These are phyloP conservation scores for Aspergillus ostianus DNA, from an alignment of 495 filamentous ascomycete species.

Conservation along the genomic window DNA sequence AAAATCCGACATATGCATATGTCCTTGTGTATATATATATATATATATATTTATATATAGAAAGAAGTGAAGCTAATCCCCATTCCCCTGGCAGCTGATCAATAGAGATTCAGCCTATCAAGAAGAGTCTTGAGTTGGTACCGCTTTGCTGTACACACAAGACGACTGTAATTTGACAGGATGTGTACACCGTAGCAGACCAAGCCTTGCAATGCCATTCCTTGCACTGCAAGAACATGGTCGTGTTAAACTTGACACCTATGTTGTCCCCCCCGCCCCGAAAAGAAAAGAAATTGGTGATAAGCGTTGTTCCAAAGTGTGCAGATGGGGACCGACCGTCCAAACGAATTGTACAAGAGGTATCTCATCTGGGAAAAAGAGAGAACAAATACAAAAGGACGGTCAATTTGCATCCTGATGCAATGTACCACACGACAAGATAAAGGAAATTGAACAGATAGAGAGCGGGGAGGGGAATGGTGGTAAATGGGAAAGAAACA, in stretches of 20 bases:
- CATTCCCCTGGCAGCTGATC: background rate
- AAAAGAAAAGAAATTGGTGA: background rate
- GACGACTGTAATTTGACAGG: background rate
- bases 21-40: background rate
- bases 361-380: conserved; percentile 22
- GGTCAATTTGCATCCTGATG: background rate
- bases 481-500: background rate
- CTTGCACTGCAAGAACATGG: background rate
- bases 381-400: conserved; percentile 12
- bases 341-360: conserved; percentile 18
- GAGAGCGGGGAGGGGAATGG: background rate
- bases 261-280: background rate
- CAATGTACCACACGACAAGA: background rate
- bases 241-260: background rate
- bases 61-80: background rate
- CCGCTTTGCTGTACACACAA: background rate
- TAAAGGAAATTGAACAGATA: background rate
- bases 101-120: background rate
- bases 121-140: background rate
- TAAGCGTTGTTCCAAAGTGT: conserved; percentile 6
- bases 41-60: background rate
- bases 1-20: background rate
- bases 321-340: background rate
- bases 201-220: background rate
- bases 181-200: background rate